A percentile compares a stretch with the other conserved stretches of the same genome.
Evolutionary conservation across 768 basidiomycete species (phyloP).

Genomic region (Postia placenta): DNA sequence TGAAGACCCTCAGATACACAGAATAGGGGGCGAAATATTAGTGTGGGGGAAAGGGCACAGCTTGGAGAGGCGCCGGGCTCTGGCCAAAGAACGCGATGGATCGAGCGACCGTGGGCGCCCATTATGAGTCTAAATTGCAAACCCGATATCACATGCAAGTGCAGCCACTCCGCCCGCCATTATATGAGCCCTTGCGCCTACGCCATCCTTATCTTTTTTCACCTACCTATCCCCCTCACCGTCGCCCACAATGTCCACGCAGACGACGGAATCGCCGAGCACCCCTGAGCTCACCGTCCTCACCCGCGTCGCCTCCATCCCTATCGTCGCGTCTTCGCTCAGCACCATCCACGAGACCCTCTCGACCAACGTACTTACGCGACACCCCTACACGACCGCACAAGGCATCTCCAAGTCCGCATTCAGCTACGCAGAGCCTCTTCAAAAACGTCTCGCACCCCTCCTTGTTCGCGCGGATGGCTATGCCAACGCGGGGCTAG

Average conservation of each 20-base stretch:
- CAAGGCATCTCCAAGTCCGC: slow-evolving; percentile 45
- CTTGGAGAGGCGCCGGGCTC: too few relatives aligned
- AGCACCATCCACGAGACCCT: slow-evolving; percentile 55
- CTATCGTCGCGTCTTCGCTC: slow-evolving; percentile 61
- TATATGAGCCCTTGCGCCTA: slow-evolving; percentile 1
- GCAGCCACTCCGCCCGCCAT: not conserved
- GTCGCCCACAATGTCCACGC: slow-evolving; percentile 30
- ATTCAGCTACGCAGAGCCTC: slow-evolving; percentile 47
- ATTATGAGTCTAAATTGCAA: too few relatives aligned
- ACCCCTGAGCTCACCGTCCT: slow-evolving; percentile 57
- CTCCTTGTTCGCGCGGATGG: slow-evolving; percentile 57
- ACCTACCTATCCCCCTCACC: not conserved
- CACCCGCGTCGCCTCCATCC: slow-evolving; percentile 63
- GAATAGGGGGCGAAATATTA: too few relatives aligned
- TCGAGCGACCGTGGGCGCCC: too few relatives aligned
- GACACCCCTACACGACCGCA: slow-evolving; percentile 60
- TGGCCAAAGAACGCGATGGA: too few relatives aligned
- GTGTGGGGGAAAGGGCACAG: too few relatives aligned
- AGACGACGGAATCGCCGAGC: slow-evolving; percentile 20
- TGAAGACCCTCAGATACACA: too few relatives aligned
- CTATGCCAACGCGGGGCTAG: slow-evolving; percentile 69
- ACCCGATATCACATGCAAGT: slow-evolving; percentile 12
- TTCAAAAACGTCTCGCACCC: slow-evolving; percentile 62
- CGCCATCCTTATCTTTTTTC: slow-evolving; percentile 6
- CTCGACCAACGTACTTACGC: slow-evolving; percentile 52